Percentiles rank a stretch among this genome's conserved stretches.
phyloP scores from a whole-genome alignment of 805 yeast genomes.

The Nakazawaea anatomiae region DNA sequence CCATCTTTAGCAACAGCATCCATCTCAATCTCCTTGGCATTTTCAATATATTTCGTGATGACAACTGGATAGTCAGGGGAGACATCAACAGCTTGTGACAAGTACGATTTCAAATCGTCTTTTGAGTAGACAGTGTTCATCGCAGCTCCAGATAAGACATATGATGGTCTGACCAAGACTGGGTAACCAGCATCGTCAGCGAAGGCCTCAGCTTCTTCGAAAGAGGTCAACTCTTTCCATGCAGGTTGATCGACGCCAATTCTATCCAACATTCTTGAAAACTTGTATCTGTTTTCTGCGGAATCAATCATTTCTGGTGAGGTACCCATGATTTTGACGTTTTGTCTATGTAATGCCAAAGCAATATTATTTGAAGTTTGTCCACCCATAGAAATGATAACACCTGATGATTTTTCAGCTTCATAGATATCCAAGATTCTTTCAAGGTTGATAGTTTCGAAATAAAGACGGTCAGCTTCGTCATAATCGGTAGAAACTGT shows the following conservation, averaged over 20 bases:
- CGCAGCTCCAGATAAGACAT: conserved; percentile 97
- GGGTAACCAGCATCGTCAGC: conserved; percentile 92
- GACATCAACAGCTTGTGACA: conserved; percentile 93
- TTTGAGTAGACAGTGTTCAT: conserved; percentile 93
- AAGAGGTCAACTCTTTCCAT: conserved; percentile 94
- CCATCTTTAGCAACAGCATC: conserved; percentile 98
- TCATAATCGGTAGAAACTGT: conserved; percentile 98
- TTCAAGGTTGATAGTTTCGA: conserved; percentile 92
- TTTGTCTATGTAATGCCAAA: conserved; percentile 83
- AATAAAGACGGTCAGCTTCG: conserved; percentile 94
- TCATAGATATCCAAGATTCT: conserved; percentile 93
- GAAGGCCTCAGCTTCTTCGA: conserved; percentile 86
- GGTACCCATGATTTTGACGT: conserved; percentile 93
- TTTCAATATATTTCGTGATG: conserved; percentile 92
- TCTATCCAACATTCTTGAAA: conserved; percentile 92
- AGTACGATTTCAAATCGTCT: conserved; percentile 81
- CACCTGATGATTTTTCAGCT: conserved; percentile 85
- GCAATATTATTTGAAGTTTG: conserved; percentile 98
- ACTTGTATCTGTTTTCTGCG: conserved; percentile 97
- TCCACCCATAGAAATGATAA: conserved; percentile 97
- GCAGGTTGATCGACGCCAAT: conserved; percentile 99
- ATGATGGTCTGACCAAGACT: conserved; percentile 94
- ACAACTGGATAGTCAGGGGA: conserved; percentile 98
- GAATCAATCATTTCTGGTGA: conserved; percentile 98
- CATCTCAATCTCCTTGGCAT: conserved; percentile 97